Evolutionary conservation across 2,329 filamentous ascomycete species (phyloP), one percentile per base, ranked within the genome.

Genomic region (Madurella mycetomatis): DNA sequence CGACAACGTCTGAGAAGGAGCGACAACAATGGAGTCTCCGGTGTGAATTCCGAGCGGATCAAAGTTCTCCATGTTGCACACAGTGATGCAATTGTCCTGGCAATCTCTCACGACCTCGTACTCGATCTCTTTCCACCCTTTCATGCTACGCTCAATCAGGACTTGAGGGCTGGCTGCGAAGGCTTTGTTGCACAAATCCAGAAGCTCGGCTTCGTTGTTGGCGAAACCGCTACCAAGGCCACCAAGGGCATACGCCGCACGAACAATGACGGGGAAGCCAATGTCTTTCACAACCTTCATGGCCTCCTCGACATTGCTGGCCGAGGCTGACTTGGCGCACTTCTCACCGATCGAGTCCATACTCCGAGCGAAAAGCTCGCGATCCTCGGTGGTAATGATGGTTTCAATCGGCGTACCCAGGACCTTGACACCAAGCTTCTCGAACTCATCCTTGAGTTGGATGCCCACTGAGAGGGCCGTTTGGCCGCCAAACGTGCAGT

Each of bases 1-100:
- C 2, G 91, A 96, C 17, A 99, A 79, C 0, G 94, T 99, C 73
- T 97, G 94, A 3, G 92, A 97, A 41, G 94, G 94, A 9, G 94
- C 94, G 45, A 99, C 94, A 49, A 99, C 94, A 62, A 99, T 96
- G 12, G 92, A 97, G 70, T 99, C 94, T 71, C 94, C 94, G 2
- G 94, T 99, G 69, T 97, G 94, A 60, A 97, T 97, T 66, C 94
- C 94, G 1, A 99, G 85, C 52, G 94, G 94, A 71, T 99, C 94
- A 67, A 99, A 99, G 76, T 99, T 99, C 77, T 99, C 94, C 94
- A 99, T 97, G 78, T 99, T 99, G 73, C 94, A 99, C 58, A 99
- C 94, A 7, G 94, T 99, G 70, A 99, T 97, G 71, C 94, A 99
- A 80, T 97, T 97, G 76, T 99, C 92, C 65, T 90, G 85, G 54